Evolutionary conservation across 2,329 filamentous ascomycete species (phyloP).

Genomic region (Trichoderma koningii): DNA sequence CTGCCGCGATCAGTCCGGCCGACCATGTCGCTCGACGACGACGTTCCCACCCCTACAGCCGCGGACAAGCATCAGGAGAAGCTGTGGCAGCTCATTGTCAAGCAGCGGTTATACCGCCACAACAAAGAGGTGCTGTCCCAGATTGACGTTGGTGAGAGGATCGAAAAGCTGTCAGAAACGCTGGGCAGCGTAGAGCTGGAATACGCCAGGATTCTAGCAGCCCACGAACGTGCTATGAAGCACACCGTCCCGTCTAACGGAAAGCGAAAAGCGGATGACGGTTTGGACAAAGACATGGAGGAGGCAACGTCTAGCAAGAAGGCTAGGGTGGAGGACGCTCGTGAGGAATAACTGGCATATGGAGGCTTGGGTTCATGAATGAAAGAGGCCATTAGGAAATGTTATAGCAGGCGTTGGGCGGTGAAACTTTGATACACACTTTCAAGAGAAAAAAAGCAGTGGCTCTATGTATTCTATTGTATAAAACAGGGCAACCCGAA

Average conservation of each 20-base stretch:
- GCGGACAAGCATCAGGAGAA: constrained; percentile 64
- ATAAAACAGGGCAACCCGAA: constrained; percentile 17
- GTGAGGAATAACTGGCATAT: constrained; percentile 3
- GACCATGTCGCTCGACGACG: constrained; percentile 47
- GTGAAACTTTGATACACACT: constrained; percentile 1
- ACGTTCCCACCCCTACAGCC: constrained; percentile 49
- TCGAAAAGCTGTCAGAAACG: constrained; percentile 71
- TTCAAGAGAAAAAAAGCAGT: constrained; percentile 11
- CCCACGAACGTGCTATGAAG: constrained; percentile 45
- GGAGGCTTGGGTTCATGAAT: constrained; percentile 1
- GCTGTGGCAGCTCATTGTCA: constrained; percentile 74
- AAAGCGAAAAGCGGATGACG: constrained; percentile 52
- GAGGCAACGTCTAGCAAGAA: constrained; percentile 47
- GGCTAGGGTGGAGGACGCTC: constrained; percentile 44
- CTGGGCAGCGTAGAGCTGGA: constrained; percentile 69
- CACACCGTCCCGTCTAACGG: constrained; percentile 37
- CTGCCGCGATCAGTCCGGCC: constrained; percentile 60
- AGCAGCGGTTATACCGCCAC: constrained; percentile 73
- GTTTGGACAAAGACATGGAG: constrained; percentile 33
- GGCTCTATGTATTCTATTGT: constrained; percentile 27
- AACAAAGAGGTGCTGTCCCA: constrained; percentile 72
- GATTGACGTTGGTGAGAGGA: constrained; percentile 66
- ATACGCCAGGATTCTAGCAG: constrained; percentile 65
- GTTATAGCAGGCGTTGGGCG: constrained; percentile 17
- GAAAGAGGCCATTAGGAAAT: not conserved